Base-by-base conservation (phyloP, 352 stramenopile species). In the Globisporangium sylvaticum region DNA sequence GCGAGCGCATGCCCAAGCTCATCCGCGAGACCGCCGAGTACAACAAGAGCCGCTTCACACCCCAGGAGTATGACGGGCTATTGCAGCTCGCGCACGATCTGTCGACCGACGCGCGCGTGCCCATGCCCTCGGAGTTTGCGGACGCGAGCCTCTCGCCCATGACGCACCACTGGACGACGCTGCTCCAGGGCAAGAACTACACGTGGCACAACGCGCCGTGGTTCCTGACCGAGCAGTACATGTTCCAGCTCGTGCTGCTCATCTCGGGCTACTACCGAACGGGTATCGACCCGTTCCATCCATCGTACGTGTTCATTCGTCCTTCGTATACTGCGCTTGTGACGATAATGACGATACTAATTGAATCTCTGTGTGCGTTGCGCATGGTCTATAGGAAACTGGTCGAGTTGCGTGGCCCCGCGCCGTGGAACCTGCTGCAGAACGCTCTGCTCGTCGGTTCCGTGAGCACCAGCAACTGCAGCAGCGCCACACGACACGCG, bases 141-240 rank as follows among this genome's bases (percentile, higher is more conserved):
- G 67, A 81, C 44, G 55, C 77, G 14, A 60, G n/a, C 29, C 74
- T 83, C 44, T 80, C 79, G 4, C 71, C 78, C 0, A 82, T 70
- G 9, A 83, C 71, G 9, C 37, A 32, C 15, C 75, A 92, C 62
- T 92, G 81, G 80, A 73, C 75, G 27, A 32, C 57, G 14, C 54
- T 90, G 44, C 71, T 89, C 2, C 58, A 65, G 6, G 75, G 66
- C 34, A 75, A 84, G 14, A 54, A 44, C 22, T 88, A 89, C 63
- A 89, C 79, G 64, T 92, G 84, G 84, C 82, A 89, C 65, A 79
- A 88, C 62, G 75, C 76, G n/a, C 79, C 84, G 32, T 91, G 83
- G 81, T 93, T 93, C 72, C 50, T 90, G 44, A 75, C 79, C 12
- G 84, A 92, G 63, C 80, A 87, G 56, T 92, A 92, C 74, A 77